Percentiles rank a stretch among this genome's conserved stretches.
Conservation (phyloP, 139 green algal species). For the Desmodesmus armatus region DNA sequence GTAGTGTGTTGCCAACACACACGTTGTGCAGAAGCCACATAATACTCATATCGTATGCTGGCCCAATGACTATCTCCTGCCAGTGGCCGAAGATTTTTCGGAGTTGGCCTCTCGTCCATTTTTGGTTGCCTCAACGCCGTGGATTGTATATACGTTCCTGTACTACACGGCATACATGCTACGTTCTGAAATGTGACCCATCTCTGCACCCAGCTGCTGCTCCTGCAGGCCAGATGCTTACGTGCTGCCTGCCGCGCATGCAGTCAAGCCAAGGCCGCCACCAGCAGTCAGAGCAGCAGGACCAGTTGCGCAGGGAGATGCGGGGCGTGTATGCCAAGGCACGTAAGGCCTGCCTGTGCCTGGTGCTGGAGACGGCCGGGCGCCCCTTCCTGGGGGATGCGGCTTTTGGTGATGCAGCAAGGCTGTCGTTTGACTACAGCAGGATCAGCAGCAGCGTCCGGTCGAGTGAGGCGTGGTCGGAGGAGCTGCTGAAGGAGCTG, state of each 20-base stretch:
- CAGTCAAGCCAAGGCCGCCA: conserved; percentile 11
- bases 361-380: conserved; percentile 6
- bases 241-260: conserved; percentile 10
- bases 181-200: not conserved
- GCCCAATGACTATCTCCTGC: not conserved
- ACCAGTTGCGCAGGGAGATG: conserved; percentile 24
- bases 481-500: no score
- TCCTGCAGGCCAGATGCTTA: conserved; percentile 31
- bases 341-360: not conserved
- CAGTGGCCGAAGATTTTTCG: not conserved
- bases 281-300: conserved; percentile 14
- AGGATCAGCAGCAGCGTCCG: no score
- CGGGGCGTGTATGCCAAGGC: not conserved
- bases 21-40: not conserved
- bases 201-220: not conserved
- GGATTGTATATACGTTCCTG: no score
- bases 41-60: not conserved
- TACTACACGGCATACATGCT: no score
- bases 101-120: not conserved
- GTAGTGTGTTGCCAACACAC: not conserved
- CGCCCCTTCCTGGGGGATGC: no score
- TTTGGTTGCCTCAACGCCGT: not conserved
- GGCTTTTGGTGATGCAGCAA: no score
- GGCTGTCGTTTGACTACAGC: no score
- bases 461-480: no score